Percentiles rank a stretch among this genome's conserved stretches.
These are phyloP conservation scores for Pogostemon cablin DNA, from an alignment of 257 asterid species.

Conservation along the genomic window DNA sequence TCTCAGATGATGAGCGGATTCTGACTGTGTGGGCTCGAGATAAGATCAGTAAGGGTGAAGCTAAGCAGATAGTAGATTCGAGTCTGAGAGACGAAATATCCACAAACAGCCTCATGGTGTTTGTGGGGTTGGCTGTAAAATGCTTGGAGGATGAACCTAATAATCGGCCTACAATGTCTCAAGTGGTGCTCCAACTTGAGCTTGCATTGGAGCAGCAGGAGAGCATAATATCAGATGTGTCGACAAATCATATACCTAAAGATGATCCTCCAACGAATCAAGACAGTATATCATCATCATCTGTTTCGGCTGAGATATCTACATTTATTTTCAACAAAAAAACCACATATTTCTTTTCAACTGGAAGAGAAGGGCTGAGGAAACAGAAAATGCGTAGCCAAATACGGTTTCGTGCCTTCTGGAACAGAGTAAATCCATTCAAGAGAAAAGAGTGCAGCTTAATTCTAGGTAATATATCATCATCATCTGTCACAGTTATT, in stretches of 20 bases:
- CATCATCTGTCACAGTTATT: not conserved
- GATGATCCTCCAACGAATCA: constrained; percentile 7
- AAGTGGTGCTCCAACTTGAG: constrained; percentile 50
- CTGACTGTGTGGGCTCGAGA: constrained; percentile 55
- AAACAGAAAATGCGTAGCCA: not conserved
- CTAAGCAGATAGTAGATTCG: constrained; percentile 46
- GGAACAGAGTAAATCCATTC: constrained; percentile 22
- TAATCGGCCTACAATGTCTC: constrained; percentile 63
- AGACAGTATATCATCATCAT: constrained; percentile 7
- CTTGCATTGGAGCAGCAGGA: constrained; percentile 40
- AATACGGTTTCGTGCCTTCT: not conserved
- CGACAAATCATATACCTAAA: not conserved
- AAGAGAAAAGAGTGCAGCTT: not conserved
- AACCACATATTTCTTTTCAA: constrained; percentile 12
- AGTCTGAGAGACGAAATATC: constrained; percentile 45
- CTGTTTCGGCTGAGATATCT: constrained; percentile 8
- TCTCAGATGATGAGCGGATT: constrained; percentile 44
- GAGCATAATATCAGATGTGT: not conserved
- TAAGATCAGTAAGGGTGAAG: constrained; percentile 50
- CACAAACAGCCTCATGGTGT: constrained; percentile 42
- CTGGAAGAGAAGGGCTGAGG: not conserved
- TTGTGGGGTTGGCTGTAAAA: constrained; percentile 47
- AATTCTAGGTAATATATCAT: not conserved
- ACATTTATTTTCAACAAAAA: constrained; percentile 1
- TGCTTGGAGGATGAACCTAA: constrained; percentile 54